phyloP scores from a whole-genome alignment of 73 alveolate genomes.

The Paramecium caudatum region DNA sequence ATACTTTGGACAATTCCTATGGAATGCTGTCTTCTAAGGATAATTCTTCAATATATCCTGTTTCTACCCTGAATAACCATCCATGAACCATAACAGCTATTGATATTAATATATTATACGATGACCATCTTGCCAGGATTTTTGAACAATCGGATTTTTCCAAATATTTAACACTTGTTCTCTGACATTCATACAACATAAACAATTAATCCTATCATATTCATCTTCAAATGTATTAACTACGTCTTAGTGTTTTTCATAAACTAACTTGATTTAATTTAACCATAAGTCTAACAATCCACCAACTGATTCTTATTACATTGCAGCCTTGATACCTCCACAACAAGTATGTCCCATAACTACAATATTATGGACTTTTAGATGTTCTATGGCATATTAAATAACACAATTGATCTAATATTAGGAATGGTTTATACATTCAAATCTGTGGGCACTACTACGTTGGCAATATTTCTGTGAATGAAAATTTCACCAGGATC shows the following conservation, averaged over 20 bases:
- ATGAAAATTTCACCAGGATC: conserved; percentile 76
- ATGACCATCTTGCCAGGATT: conserved; percentile 74
- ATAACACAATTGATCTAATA: conserved; percentile 60
- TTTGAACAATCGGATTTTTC: conserved; percentile 64
- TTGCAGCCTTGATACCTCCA: conserved; percentile 76
- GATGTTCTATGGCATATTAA: conserved; percentile 72
- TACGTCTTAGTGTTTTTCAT: conserved; percentile 65
- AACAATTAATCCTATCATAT: conserved; percentile 12
- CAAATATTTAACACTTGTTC: conserved; percentile 72
- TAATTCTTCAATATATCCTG: conserved; percentile 56
- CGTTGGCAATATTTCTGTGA: conserved; percentile 76
- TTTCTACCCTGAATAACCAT: conserved; percentile 69
- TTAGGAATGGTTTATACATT: neutral
- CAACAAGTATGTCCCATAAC: conserved; percentile 73
- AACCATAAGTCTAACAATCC: conserved; percentile 73
- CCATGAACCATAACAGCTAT: conserved; percentile 69
- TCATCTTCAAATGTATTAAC: conserved; percentile 27
- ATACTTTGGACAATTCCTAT: conserved; percentile 5
- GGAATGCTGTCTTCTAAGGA: conserved; percentile 36
- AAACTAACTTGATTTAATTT: conserved; percentile 29
- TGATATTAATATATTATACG: neutral
- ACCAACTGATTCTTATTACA: conserved; percentile 61
- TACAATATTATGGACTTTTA: conserved; percentile 64
- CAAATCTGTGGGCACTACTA: conserved; percentile 76
- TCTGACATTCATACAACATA: conserved; percentile 65